Conservation (phyloP, 768 basidiomycete species). For the Rhodotorula babjevae region DNA sequence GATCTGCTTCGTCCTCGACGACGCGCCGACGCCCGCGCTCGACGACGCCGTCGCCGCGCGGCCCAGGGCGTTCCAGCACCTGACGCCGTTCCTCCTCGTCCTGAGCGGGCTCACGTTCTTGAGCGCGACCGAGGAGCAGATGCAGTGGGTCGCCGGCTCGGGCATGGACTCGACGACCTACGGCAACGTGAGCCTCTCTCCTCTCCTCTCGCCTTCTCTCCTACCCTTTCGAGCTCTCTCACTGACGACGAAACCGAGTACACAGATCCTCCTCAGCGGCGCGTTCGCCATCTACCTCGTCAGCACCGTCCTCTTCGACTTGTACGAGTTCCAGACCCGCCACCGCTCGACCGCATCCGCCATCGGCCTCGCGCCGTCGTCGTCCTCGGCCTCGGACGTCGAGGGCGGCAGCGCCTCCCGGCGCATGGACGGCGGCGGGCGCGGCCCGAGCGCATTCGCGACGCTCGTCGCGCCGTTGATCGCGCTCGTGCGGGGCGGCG, state of each 20-base stretch:
- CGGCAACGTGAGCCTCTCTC: constrained; percentile 44
- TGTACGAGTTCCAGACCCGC: constrained; percentile 50
- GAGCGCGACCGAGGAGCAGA: constrained; percentile 88
- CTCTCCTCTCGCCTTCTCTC: no score
- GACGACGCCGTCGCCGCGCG: background rate
- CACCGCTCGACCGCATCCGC: background rate
- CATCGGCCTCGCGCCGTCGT: background rate
- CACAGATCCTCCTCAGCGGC: constrained; percentile 68
- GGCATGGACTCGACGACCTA: constrained; percentile 88
- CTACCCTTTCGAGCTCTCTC: no score
- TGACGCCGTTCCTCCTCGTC: constrained; percentile 77
- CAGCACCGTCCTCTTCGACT: constrained; percentile 63
- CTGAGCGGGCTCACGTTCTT: constrained; percentile 71
- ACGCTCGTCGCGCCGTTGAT: background rate
- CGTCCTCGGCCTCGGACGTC: background rate
- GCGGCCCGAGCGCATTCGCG: background rate
- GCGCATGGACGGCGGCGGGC: background rate
- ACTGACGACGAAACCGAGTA: background rate
- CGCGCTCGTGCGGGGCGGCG: background rate
- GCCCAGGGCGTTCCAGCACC: constrained; percentile 61
- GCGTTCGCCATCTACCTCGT: constrained; percentile 74
- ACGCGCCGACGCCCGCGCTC: constrained; percentile 36
- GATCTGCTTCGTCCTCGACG: constrained; percentile 65
- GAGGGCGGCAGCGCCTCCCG: background rate
- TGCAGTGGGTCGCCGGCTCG: constrained; percentile 61